phyloP scores from a whole-genome alignment of 257 asterid species.

The Apocynum venetum region DNA sequence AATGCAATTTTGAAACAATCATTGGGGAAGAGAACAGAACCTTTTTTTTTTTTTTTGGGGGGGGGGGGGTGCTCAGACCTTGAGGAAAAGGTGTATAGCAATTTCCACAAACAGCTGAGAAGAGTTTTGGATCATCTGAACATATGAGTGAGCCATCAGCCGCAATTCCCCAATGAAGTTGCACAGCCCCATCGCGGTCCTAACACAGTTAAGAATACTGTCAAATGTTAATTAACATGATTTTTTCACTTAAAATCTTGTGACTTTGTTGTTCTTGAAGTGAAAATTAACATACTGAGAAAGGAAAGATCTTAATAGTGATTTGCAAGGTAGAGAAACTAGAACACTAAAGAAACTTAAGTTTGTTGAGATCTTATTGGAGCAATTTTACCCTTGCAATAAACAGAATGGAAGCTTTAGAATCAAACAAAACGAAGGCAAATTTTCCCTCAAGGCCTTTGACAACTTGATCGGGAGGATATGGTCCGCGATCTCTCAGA shows the following conservation, averaged over 20 bases:
- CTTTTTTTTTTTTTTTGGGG: not conserved
- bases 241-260: not conserved
- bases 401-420: constrained; percentile 46
- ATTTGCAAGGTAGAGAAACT: not conserved
- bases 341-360: not conserved
- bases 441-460: constrained; percentile 60
- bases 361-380: not conserved
- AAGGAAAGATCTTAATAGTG: not conserved
- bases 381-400: constrained; percentile 47
- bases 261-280: not conserved
- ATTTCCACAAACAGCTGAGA: constrained; percentile 51
- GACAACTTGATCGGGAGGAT: constrained; percentile 65
- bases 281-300: not conserved
- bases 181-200: constrained; percentile 60
- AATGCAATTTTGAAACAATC: not conserved
- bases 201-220: constrained; percentile 13
- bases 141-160: constrained; percentile 62
- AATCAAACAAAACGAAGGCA: constrained; percentile 57
- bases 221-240: not conserved
- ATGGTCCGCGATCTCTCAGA: constrained; percentile 61
- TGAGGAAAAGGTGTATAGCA: constrained; percentile 65
- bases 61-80: constrained; percentile 23
- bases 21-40: not conserved
- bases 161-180: constrained; percentile 69
- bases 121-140: constrained; percentile 52